Conservation (phyloP, 768 basidiomycete species). For the Ephemerocybe angulata region DNA sequence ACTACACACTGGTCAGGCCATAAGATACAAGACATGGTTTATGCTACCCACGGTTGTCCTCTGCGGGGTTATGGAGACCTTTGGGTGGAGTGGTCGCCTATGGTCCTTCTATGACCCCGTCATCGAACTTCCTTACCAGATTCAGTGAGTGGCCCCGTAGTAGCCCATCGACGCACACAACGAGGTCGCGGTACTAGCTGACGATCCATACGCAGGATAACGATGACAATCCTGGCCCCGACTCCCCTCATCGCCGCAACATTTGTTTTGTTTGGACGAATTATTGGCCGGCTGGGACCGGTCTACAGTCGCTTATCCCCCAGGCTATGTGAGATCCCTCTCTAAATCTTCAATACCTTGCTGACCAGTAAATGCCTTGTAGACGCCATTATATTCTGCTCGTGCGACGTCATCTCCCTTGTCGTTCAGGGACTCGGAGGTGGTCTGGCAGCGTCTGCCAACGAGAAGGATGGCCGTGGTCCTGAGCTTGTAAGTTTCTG, state of each 20-base stretch:
- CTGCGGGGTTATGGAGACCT: slow-evolving; percentile 21
- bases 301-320: slow-evolving; percentile 46
- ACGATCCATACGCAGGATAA: slow-evolving; percentile 34
- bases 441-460: slow-evolving; percentile 37
- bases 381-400: background rate
- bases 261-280: slow-evolving; percentile 54
- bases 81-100: slow-evolving; percentile 22
- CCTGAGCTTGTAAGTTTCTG: slow-evolving; percentile 13
- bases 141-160: no score
- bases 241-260: slow-evolving; percentile 56
- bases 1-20: slow-evolving; percentile 16
- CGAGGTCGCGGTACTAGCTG: background rate
- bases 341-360: slow-evolving; percentile 9
- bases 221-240: slow-evolving; percentile 50
- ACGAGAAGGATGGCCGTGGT: slow-evolving; percentile 6
- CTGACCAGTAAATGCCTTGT: background rate
- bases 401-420: slow-evolving; percentile 46
- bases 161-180: background rate
- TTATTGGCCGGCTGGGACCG: slow-evolving; percentile 41
- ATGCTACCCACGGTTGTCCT: slow-evolving; percentile 21
- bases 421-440: slow-evolving; percentile 57
- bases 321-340: no score
- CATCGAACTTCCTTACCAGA: slow-evolving; percentile 16
- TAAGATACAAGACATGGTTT: slow-evolving; percentile 20
- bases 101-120: slow-evolving; percentile 20